Evolutionary conservation across 306 rosid species (phyloP).

Genomic region (Citrullus colocynthis): DNA sequence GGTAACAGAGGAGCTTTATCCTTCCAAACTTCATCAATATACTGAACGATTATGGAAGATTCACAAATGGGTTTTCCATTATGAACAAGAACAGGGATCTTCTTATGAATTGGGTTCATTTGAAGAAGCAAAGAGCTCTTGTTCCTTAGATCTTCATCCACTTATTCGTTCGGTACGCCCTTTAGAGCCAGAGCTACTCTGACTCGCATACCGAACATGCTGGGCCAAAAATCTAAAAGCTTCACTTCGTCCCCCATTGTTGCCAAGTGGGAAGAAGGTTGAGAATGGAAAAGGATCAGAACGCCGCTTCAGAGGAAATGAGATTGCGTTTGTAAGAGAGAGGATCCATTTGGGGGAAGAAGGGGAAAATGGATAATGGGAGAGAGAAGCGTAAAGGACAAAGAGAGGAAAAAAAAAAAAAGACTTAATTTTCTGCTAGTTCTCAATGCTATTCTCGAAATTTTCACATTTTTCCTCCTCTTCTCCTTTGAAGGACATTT

Average conservation of each 20-base stretch:
- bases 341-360: no score
- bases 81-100: slow-evolving; percentile 45
- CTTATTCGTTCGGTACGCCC: slow-evolving; percentile 17
- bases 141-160: slow-evolving; percentile 24
- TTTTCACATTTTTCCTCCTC: no score
- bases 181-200: slow-evolving; percentile 26
- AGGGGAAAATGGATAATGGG: no score
- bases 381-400: no score
- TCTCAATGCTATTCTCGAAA: no score
- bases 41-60: slow-evolving; percentile 24
- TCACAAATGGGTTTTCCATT: slow-evolving; percentile 39
- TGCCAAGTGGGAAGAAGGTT: no score
- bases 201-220: slow-evolving; percentile 22
- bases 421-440: no score
- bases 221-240: slow-evolving; percentile 17
- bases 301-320: neutral
- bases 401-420: no score
- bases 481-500: no score
- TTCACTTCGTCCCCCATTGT: slow-evolving; percentile 19
- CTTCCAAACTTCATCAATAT: slow-evolving; percentile 31
- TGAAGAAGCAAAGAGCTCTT: slow-evolving; percentile 38
- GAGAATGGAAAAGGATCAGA: neutral
- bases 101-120: slow-evolving; percentile 40
- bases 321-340: no score
- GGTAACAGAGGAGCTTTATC: slow-evolving; percentile 17